These are phyloP conservation scores for Strigomonas culicis DNA, from an alignment of 208 protist genomes.

Conservation along the genomic window DNA sequence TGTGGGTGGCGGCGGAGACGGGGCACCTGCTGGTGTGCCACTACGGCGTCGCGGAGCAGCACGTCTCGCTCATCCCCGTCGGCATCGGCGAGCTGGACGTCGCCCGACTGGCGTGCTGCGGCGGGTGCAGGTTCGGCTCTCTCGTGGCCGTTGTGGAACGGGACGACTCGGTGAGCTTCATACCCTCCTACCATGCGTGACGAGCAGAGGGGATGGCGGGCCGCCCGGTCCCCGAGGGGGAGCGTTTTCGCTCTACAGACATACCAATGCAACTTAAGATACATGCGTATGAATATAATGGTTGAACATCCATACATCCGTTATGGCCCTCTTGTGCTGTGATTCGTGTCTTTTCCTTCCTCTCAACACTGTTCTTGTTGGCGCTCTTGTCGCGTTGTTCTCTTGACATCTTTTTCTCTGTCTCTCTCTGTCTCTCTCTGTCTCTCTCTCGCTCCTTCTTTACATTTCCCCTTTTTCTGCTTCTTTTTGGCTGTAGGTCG, in stretches of 20 bases:
- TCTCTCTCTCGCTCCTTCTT: not conserved
- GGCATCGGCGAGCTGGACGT: slow-evolving; percentile 56
- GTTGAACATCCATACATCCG: too few species aligned
- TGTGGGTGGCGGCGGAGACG: slow-evolving; percentile 68
- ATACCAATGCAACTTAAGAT: too few species aligned
- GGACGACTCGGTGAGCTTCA: slow-evolving; percentile 44
- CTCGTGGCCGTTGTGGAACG: slow-evolving; percentile 61
- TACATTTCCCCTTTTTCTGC: too few species aligned
- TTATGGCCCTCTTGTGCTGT: too few species aligned
- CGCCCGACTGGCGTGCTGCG: slow-evolving; percentile 37
- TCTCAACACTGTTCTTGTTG: not conserved
- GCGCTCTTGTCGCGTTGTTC: not conserved
- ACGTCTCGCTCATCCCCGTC: slow-evolving; percentile 52
- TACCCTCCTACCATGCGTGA: slow-evolving; percentile 74
- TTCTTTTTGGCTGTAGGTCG: too few species aligned
- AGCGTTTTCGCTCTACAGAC: too few species aligned
- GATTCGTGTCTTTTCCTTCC: not conserved
- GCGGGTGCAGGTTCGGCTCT: slow-evolving; percentile 36
- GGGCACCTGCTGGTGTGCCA: slow-evolving; percentile 73
- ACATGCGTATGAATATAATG: too few species aligned
- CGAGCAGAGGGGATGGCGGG: too few species aligned
- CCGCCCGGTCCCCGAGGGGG: too few species aligned
- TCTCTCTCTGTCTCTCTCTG: slow-evolving; percentile 4
- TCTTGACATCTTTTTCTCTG: slow-evolving; percentile 3
- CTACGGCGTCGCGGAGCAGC: slow-evolving; percentile 35